Base-by-base conservation (phyloP, 108 stramenopile genomes). In the Cyclostephanos tholiformis region DNA sequence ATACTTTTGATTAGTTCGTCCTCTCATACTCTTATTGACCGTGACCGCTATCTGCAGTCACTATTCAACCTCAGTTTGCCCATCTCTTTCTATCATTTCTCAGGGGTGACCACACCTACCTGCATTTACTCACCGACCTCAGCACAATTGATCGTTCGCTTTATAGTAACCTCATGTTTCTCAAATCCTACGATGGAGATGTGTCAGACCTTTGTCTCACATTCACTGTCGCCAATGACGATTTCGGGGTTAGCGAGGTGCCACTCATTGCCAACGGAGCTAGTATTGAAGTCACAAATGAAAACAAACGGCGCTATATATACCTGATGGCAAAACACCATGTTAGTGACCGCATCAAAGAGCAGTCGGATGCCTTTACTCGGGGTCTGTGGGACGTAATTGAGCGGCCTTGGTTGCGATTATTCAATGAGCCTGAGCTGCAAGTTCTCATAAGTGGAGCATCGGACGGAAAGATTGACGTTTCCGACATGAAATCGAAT, bases 401-500 rank as follows among this genome's bases (percentile, higher is more conserved):
- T 67, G 92, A 96, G 63, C 79, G 87, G 46, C 75, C 83, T 22
- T 96, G 96, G 96, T 85, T 97, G 13, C 81, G 88, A 60, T 77
- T 97, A 35, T 99, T 99, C 81, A 91, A 96, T 67, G 96, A 97
- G 72, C 97, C 97, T 0, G 99, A 98, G 67, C 84, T 98, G 13
- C 98, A 98, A 75, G 91, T 97, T 25, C 73, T 98, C 57, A 97
- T 98, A 32, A 94, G 92, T 61, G 95, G 95, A 10, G 72, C 92
- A 25, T 85, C 88, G 12, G 90, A 92, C 59, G 95, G 91, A 29
- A 89, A 83, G 27, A 75, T 99, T 65, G 96, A 97, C 75, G 79
- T 98, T 4, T 84, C 91, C 9, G 99, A 99, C 75, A 86, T 99
- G 76, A 84, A 90, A 51, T 55, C 84, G 20, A 91, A 98, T 71